Evolutionary conservation across 345 rosid species (phyloP).

Genomic region (Eucalyptus erythrocorys): DNA sequence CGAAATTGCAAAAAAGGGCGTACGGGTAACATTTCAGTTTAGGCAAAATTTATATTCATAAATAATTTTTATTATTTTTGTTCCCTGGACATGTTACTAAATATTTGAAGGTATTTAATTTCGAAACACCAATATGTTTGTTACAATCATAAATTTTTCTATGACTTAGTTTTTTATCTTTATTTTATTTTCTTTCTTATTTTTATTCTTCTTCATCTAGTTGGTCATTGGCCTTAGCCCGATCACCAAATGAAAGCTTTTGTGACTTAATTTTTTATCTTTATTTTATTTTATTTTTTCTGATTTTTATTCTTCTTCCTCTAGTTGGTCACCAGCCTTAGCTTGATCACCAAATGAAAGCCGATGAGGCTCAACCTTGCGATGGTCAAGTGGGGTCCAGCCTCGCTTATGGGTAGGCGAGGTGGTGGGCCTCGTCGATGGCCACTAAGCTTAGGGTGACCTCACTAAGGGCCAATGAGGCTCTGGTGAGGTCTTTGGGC

Average conservation of each 20-base stretch:
- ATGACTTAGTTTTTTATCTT: too few species aligned
- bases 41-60: too few species aligned
- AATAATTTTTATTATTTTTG: too few species aligned
- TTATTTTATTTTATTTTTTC: rapidly evolving
- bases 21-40: too few species aligned
- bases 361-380: rapidly evolving
- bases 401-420: rapidly evolving
- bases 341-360: too few species aligned
- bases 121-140: too few species aligned
- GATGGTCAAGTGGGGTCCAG: too few species aligned
- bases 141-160: rapidly evolving
- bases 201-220: too few species aligned
- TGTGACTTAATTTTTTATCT: too few species aligned
- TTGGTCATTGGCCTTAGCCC: rapidly evolving
- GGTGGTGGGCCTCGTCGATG: rapidly evolving
- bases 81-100: too few species aligned
- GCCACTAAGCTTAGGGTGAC: rapidly evolving
- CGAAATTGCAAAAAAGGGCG: neutral
- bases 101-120: too few species aligned
- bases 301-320: too few species aligned
- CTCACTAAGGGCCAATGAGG: rapidly evolving
- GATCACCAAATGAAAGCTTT: rapidly evolving
- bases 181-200: rapidly evolving
- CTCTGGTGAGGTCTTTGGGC: rapidly evolving
- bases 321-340: rapidly evolving